Evolutionary conservation across 192 early-diverging fungal species (phyloP).

Genomic region (Podila horticola): DNA sequence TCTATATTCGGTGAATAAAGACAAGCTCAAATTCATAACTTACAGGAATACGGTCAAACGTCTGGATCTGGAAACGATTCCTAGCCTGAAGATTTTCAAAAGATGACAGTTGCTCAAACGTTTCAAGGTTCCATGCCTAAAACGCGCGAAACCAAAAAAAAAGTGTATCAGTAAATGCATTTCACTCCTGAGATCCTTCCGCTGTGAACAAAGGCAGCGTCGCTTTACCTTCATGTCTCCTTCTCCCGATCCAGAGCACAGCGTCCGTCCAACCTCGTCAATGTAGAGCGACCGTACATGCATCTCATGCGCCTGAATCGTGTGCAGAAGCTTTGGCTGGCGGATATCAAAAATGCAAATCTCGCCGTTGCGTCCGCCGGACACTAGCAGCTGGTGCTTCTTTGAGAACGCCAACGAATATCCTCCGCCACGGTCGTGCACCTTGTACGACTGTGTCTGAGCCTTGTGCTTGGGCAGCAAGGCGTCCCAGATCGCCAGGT

Average conservation of each 20-base stretch:
- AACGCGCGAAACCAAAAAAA: neutral
- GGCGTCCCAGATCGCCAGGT: conserved; percentile 84
- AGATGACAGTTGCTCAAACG: conserved; percentile 55
- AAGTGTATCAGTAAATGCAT: neutral
- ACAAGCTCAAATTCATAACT: neutral
- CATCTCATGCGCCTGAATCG: conserved; percentile 73
- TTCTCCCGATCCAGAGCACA: conserved; percentile 75
- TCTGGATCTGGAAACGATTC: conserved; percentile 59
- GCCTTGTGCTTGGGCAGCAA: conserved; percentile 71
- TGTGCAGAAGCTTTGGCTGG: conserved; percentile 71
- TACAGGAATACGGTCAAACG: conserved; percentile 61
- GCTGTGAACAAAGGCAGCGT: neutral
- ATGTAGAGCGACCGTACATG: conserved; percentile 71
- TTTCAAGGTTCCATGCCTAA: conserved; percentile 63
- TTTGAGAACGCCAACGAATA: conserved; percentile 72
- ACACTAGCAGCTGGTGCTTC: conserved; percentile 69
- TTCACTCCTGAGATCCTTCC: neutral
- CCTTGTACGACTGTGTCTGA: conserved; percentile 44
- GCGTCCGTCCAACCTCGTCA: conserved; percentile 63
- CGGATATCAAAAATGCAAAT: conserved; percentile 84
- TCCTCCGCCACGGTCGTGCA: conserved; percentile 62
- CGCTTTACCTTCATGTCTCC: conserved; percentile 71
- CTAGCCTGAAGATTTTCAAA: conserved; percentile 58
- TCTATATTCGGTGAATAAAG: conserved; percentile 1
- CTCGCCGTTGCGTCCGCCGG: conserved; percentile 80